phyloP scores from a whole-genome alignment of 2,329 filamentous ascomycete genomes.

The Bipolaris bicolor region DNA sequence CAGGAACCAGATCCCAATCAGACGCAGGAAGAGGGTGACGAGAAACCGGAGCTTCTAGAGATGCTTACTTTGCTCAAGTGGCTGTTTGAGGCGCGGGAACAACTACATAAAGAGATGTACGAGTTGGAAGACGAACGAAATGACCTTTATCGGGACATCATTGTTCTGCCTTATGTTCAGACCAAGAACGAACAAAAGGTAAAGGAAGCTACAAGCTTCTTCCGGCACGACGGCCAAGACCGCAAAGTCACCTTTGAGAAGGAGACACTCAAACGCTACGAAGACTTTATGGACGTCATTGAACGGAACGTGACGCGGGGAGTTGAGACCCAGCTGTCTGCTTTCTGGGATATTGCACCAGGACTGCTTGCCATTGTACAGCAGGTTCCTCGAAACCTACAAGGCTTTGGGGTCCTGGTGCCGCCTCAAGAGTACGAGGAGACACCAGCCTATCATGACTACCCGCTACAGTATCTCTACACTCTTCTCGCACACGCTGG shows the following conservation, averaged over 20 bases:
- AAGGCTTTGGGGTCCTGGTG: constrained; percentile 74
- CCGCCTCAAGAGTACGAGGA: constrained; percentile 81
- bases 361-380: constrained; percentile 78
- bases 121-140: constrained; percentile 86
- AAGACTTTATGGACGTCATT: constrained; percentile 78
- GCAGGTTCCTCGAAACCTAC: constrained; percentile 70
- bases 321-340: constrained; percentile 87
- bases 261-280: constrained; percentile 73
- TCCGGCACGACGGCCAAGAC: constrained; percentile 75
- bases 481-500: constrained; percentile 83
- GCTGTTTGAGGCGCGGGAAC: constrained; percentile 94
- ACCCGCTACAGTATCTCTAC: constrained; percentile 90
- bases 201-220: constrained; percentile 79
- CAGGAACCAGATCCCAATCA: constrained; percentile 75
- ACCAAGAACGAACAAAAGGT: constrained; percentile 78
- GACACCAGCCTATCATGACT: constrained; percentile 79
- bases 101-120: constrained; percentile 82
- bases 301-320: constrained; percentile 86
- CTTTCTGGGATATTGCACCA: constrained; percentile 98
- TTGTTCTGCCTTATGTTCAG: constrained; percentile 80
- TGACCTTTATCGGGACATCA: constrained; percentile 82
- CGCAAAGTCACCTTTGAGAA: constrained; percentile 73
- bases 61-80: constrained; percentile 95
- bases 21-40: constrained; percentile 92
- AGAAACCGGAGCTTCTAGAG: constrained; percentile 90